A percentile compares a stretch with the other conserved stretches of the same genome.
Evolutionary conservation across 2,329 filamentous ascomycete genomes (phyloP).

Genomic region (Verticillium klebahnii): DNA sequence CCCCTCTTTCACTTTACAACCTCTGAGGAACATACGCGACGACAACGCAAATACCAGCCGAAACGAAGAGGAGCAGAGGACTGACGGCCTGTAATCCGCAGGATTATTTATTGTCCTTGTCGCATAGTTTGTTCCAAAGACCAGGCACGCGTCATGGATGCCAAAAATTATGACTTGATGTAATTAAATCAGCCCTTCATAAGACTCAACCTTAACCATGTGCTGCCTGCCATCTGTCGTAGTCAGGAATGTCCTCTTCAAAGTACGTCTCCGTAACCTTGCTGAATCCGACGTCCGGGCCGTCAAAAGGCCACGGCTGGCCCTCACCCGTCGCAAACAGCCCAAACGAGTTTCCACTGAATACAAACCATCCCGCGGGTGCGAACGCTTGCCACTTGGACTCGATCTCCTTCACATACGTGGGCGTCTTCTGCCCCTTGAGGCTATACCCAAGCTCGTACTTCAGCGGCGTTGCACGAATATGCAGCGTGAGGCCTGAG

Average conservation of each 20-base stretch:
- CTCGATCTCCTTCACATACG: slow-evolving; percentile 8
- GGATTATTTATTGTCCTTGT: too few relatives aligned
- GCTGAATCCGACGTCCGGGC: slow-evolving; percentile 14
- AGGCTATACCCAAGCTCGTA: slow-evolving; percentile 18
- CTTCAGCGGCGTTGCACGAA: slow-evolving; percentile 13
- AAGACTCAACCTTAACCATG: background rate
- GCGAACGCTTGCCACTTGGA: slow-evolving; percentile 9
- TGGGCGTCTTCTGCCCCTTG: background rate
- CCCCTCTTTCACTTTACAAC: too few relatives aligned
- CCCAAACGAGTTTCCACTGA: slow-evolving; percentile 14
- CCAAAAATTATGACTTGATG: too few relatives aligned
- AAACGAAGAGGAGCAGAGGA: too few relatives aligned
- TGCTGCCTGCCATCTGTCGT: background rate
- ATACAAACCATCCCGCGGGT: slow-evolving; percentile 9
- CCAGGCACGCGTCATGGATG: too few relatives aligned
- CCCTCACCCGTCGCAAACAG: slow-evolving; percentile 17
- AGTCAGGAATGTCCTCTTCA: slow-evolving; percentile 12
- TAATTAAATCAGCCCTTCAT: too few relatives aligned
- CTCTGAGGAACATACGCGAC: too few relatives aligned
- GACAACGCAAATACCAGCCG: too few relatives aligned
- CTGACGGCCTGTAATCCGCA: too few relatives aligned
- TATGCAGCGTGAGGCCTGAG: slow-evolving; percentile 10
- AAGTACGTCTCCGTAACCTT: slow-evolving; percentile 14
- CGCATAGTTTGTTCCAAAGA: too few relatives aligned
- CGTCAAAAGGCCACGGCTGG: slow-evolving; percentile 15